Percentiles rank a stretch among this genome's conserved stretches.
Evolutionary conservation across 768 basidiomycete genomes (phyloP).

Genomic region (Amanita rubescens): DNA sequence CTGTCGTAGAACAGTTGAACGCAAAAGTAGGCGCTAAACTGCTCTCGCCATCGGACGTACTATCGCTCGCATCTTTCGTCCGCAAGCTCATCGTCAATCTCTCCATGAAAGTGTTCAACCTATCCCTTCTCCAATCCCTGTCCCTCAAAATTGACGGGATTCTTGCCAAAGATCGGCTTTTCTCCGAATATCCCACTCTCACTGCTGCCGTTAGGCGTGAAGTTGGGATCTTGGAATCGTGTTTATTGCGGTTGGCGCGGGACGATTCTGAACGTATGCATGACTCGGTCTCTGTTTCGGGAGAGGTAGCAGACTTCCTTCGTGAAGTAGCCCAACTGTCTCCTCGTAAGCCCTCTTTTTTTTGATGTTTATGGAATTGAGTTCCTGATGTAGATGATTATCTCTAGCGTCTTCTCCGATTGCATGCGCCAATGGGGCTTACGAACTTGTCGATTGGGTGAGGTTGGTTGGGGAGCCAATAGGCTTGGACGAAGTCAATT

Average conservation of each 20-base stretch:
- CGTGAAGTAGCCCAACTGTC: constrained; percentile 31
- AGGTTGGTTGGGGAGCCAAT: constrained; percentile 37
- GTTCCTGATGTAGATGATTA: neutral
- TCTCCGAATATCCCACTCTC: constrained; percentile 26
- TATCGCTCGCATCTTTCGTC: constrained; percentile 56
- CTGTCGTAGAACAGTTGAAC: constrained; percentile 68
- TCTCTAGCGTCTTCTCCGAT: constrained; percentile 29
- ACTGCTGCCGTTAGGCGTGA: constrained; percentile 38
- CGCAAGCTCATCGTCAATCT: constrained; percentile 58
- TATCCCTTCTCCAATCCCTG: constrained; percentile 30
- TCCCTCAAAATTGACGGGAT: constrained; percentile 29
- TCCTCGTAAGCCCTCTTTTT: constrained; percentile 33
- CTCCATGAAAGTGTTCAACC: constrained; percentile 42
- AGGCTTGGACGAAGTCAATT: constrained; percentile 28
- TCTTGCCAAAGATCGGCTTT: constrained; percentile 22
- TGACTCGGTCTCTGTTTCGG: neutral
- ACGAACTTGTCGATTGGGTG: constrained; percentile 58
- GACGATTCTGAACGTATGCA: constrained; percentile 7
- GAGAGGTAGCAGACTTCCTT: constrained; percentile 38
- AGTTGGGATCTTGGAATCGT: constrained; percentile 29
- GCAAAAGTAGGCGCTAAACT: constrained; percentile 56
- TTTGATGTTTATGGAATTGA: neutral
- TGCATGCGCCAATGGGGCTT: constrained; percentile 33
- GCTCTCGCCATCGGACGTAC: constrained; percentile 50
- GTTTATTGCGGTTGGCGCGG: constrained; percentile 17